These are phyloP conservation scores for Komagataella ulmi DNA, from an alignment of 805 yeast species.

Conservation along the genomic window DNA sequence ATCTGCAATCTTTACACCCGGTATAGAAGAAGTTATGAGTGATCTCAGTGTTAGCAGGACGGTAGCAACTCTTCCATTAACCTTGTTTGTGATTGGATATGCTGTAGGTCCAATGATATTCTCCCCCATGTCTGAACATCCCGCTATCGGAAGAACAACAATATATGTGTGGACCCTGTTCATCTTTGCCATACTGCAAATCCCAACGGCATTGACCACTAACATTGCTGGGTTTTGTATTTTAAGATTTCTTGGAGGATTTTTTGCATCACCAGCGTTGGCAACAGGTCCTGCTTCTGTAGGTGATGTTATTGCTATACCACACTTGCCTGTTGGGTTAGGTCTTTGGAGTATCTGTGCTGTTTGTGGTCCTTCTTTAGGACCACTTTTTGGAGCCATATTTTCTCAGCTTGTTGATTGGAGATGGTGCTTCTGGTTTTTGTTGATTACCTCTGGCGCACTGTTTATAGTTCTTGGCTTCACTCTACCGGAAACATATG, in stretches of 20 bases:
- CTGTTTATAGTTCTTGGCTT: constrained; percentile 11
- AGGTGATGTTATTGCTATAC: constrained; percentile 30
- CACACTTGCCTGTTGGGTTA: constrained; percentile 30
- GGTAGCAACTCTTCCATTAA: constrained; percentile 35
- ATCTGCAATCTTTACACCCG: constrained; percentile 43
- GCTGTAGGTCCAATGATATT: constrained; percentile 48
- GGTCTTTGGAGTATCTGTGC: constrained; percentile 42
- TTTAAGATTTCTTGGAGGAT: constrained; percentile 38
- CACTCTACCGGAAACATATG: neutral
- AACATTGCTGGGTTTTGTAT: constrained; percentile 38
- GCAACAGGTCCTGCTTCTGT: constrained; percentile 48
- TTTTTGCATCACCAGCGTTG: constrained; percentile 41
- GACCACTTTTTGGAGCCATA: constrained; percentile 44
- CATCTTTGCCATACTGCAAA: constrained; percentile 35
- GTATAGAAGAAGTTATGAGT: constrained; percentile 26
- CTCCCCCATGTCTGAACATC: constrained; percentile 46
- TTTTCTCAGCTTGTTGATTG: constrained; percentile 29
- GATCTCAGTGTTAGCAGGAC: constrained; percentile 31
- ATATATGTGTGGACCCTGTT: constrained; percentile 33
- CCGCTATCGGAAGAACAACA: constrained; percentile 36
- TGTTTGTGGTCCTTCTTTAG: constrained; percentile 39
- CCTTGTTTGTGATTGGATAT: constrained; percentile 45
- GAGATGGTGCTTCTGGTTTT: constrained; percentile 44
- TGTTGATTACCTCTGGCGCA: constrained; percentile 26
- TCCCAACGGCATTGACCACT: constrained; percentile 37